Percentiles rank a stretch among this genome's conserved stretches.
These are phyloP conservation scores for Corniculantispora saksenae DNA, from an alignment of 2,329 filamentous ascomycete genomes.

Conservation along the genomic window DNA sequence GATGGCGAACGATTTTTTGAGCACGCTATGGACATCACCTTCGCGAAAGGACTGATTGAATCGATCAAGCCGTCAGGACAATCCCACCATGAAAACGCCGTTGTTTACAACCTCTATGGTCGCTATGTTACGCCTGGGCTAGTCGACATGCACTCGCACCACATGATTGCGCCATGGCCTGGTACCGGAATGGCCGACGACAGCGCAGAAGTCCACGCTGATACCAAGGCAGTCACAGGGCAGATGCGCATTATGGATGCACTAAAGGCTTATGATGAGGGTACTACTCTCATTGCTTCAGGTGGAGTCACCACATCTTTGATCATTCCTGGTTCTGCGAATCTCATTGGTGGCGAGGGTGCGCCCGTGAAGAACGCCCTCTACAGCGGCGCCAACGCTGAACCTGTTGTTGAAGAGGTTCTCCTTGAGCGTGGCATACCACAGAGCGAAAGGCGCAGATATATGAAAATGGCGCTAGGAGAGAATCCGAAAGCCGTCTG, in stretches of 20 bases:
- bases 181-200: conserved; percentile 33
- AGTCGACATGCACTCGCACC: conserved; percentile 49
- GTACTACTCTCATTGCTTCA: conserved; percentile 39
- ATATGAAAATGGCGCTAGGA: conserved; percentile 50
- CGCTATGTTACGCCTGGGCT: conserved; percentile 45
- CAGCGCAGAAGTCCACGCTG: conserved; percentile 37
- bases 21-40: conserved; percentile 38
- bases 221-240: conserved; percentile 38
- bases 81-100: conserved; percentile 16
- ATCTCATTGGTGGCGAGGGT: conserved; percentile 48
- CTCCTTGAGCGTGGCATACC: conserved; percentile 42
- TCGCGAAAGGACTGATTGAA: conserved; percentile 40
- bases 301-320: conserved; percentile 48
- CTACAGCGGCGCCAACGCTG: conserved; percentile 34
- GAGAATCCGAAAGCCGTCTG: conserved; percentile 45
- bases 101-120: conserved; percentile 36
- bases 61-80: conserved; percentile 28
- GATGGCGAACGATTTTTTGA: conserved; percentile 40
- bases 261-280: conserved; percentile 43
- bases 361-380: conserved; percentile 43
- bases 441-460: conserved; percentile 33
- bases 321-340: conserved; percentile 45
- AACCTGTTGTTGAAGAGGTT: conserved; percentile 43
- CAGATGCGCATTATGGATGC: conserved; percentile 33
- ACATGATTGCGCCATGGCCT: conserved; percentile 38